A percentile compares a stretch with the other conserved stretches of the same genome.
Conservation (phyloP, 2,329 filamentous ascomycete species). For the Ceratocystis cubensis region DNA sequence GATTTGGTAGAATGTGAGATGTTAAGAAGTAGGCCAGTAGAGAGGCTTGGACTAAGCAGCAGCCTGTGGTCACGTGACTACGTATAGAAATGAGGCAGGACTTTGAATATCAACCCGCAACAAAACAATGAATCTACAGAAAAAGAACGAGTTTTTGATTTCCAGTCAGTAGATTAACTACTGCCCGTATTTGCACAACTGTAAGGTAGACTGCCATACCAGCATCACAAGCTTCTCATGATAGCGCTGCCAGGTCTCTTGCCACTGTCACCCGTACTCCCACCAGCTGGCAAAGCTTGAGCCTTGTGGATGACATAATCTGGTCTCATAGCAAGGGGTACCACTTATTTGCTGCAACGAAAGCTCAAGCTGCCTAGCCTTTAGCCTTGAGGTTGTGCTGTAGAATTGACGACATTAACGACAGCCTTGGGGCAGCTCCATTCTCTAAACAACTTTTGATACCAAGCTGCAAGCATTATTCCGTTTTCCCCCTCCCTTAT, state of each 20-base stretch:
- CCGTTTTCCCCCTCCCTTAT: background rate
- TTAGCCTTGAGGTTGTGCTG: slow-evolving; percentile 8
- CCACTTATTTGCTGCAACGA: slow-evolving; percentile 12
- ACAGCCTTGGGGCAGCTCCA: slow-evolving; percentile 14
- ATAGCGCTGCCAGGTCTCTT: background rate
- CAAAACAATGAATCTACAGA: background rate
- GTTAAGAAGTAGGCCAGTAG: background rate
- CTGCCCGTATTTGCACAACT: no score
- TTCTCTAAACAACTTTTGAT: background rate
- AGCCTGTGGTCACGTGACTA: background rate
- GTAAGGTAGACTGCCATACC: no score
- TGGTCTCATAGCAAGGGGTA: background rate
- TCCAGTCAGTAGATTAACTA: no score
- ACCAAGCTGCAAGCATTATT: background rate
- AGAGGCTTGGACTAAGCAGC: background rate
- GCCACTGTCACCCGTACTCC: background rate
- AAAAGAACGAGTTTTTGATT: no score
- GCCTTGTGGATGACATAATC: background rate
- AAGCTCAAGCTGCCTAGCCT: slow-evolving; percentile 21
- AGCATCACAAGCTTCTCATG: background rate
- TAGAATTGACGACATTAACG: slow-evolving; percentile 16
- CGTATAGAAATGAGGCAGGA: background rate
- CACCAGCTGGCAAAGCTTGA: slow-evolving; percentile 3
- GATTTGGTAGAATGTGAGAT: background rate
- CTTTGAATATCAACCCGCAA: background rate